Evolutionary conservation across 2,329 filamentous ascomycete species (phyloP), one percentile per base, ranked within the genome.

Genomic region (Colletotrichum musae): DNA sequence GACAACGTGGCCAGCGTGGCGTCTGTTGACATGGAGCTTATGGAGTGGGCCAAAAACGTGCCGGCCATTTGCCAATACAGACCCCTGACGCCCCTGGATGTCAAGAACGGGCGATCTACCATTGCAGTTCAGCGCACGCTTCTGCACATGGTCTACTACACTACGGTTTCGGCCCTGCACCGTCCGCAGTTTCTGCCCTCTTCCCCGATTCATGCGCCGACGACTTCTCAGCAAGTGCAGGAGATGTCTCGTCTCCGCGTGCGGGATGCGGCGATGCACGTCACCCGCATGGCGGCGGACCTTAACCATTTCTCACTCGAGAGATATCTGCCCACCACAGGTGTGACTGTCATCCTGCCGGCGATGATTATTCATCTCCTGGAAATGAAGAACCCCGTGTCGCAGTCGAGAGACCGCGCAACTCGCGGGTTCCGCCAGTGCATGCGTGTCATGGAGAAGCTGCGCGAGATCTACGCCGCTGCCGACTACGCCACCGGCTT

Each of bases 401-500:
- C 90, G 16, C 88, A 90, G 63, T 91, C 92, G 4, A 90, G 94
- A 18, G 88, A 93, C 69, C 86, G 89, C 50, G 94, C 93, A 54
- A 87, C 94, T 26, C 89, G 91, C 67, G 93, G 94, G 21, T 97
- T 97, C 83, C 92, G 92, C 74, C 92, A 94, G 78, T 98, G 95
- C 82, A 97, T 98, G 94, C 89, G 91, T 54, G 94, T 97, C 68
- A 93, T 98, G 85, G 91, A 94, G 78, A 92, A 92, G 72, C 86
- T 98, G 18, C 90, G 94, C 45, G 94, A 97, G 76, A 93, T 94
- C 36, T 98, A 98, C 76, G 91, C 94, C 0, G 94, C 95, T 0
- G 95, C 95, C n/a, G 95, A 98, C 79, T 97, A 96, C 75, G 94
- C 94, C n/a, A 95, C 93, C 1, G 93, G 93, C 2, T 98, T 98